Evolutionary conservation across 1,284 basidiomycete species (phyloP), one percentile per base, ranked within the genome.

Genomic region (Thecaphora frezii): DNA sequence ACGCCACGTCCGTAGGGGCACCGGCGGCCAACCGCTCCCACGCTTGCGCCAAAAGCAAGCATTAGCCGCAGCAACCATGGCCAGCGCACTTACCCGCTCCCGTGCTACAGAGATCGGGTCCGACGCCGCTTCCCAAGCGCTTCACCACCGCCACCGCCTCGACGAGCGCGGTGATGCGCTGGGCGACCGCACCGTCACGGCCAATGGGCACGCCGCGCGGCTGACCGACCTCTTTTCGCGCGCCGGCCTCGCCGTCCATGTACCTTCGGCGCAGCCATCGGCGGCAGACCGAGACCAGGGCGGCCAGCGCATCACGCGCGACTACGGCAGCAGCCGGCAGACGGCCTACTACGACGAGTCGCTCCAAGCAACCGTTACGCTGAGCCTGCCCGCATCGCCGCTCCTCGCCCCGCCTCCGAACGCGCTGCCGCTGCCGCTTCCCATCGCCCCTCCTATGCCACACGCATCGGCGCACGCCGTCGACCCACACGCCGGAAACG

Each of bases 271-370:
- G 16, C 16, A 9, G 10, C 33, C 33, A 28, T 28, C n/a, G n/a
- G n/a, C n/a, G n/a, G n/a, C n/a, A n/a, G n/a, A n/a, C n/a, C n/a
- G n/a, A n/a, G n/a, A n/a, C n/a, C n/a, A n/a, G n/a, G n/a, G n/a
- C n/a, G n/a, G n/a, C n/a, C n/a, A n/a, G n/a, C n/a, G n/a, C n/a
- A n/a, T n/a, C n/a, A n/a, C n/a, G n/a, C n/a, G n/a, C n/a, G n/a
- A n/a, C n/a, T n/a, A n/a, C n/a, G n/a, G n/a, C 33, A 12, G 3
- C 33, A 18, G 5, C 33, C 55, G 54, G 30, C 48, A 56, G 10
- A 53, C 52, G 39, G 56, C 53, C 48, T 66, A 55, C 43, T 66
- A 62, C 40, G 59, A 66, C 44, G 48, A 66, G 28, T 49, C 58
- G 21, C 56, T 66, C 46, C 48, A 56, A 5, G 56, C 62, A 5